Evolutionary conservation across 2,329 filamentous ascomycete genomes (phyloP).

Genomic region (Penicillium sp.): DNA sequence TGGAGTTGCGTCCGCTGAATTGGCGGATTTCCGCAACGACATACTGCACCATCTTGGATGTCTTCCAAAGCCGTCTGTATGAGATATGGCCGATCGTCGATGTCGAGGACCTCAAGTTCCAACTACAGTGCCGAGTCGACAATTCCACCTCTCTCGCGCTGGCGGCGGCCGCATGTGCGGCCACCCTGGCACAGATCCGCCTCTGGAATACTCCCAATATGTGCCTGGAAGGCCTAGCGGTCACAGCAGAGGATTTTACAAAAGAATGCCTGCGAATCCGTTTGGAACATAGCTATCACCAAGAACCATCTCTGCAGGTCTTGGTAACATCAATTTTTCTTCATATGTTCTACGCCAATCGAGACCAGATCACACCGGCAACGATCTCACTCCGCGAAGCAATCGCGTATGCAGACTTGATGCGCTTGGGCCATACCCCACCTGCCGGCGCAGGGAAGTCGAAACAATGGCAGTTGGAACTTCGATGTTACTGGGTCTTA

Average conservation of each 20-base stretch:
- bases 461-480: not conserved
- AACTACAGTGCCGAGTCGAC: not conserved
- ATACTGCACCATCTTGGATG: not conserved
- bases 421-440: not conserved
- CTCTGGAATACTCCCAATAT: not conserved
- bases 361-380: not conserved
- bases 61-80: not conserved
- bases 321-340: not conserved
- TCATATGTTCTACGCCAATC: not conserved
- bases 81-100: not conserved
- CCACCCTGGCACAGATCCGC: not conserved
- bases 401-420: not conserved
- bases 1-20: too few species aligned
- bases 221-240: not conserved
- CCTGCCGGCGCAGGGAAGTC: not conserved
- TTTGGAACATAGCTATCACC: not conserved
- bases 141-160: not conserved
- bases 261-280: not conserved
- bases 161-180: not conserved
- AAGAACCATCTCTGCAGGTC: not conserved
- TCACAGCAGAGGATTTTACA: not conserved
- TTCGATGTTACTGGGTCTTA: not conserved
- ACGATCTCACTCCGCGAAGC: not conserved
- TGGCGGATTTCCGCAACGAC: not conserved
- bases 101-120: not conserved